Conservation (phyloP, 768 basidiomycete genomes). For the Mrakia blollopis region DNA sequence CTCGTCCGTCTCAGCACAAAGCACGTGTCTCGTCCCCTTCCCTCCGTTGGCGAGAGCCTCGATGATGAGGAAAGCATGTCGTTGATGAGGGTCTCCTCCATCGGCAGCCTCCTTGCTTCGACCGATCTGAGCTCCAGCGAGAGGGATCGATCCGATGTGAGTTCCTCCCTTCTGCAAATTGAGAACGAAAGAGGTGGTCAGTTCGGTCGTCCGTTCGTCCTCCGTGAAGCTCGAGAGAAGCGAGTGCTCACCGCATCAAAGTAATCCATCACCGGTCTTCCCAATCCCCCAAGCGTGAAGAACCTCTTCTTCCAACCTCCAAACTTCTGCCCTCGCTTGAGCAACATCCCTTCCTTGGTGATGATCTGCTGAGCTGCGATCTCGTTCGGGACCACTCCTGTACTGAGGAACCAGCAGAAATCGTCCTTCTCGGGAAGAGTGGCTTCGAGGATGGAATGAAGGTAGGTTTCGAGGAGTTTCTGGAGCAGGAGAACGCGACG, state of each 20-base stretch:
- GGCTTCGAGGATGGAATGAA: conserved; percentile 73
- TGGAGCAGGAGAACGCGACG: conserved; percentile 30
- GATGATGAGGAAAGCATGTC: conserved; percentile 95
- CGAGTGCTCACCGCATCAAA: conserved; percentile 79
- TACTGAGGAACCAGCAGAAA: conserved; percentile 84
- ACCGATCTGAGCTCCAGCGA: conserved; percentile 93
- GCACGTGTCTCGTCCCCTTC: conserved; percentile 65
- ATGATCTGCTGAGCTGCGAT: conserved; percentile 52
- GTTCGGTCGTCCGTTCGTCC: no score
- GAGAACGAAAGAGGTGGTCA: neutral
- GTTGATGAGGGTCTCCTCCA: conserved; percentile 70
- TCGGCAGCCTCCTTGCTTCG: conserved; percentile 60
- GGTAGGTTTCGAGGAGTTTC: conserved; percentile 65
- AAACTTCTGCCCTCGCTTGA: conserved; percentile 94
- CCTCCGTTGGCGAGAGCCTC: conserved; percentile 48
- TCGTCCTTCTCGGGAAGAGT: conserved; percentile 84
- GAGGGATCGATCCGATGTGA: conserved; percentile 81
- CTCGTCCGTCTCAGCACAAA: conserved; percentile 91
- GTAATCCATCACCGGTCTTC: conserved; percentile 80
- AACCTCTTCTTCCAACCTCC: conserved; percentile 94
- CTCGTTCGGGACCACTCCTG: conserved; percentile 73
- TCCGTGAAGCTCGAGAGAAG: neutral
- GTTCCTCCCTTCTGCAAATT: conserved; percentile 73
- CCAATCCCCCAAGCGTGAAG: conserved; percentile 67
- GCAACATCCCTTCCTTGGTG: conserved; percentile 91